Percentiles rank a stretch among this genome's conserved stretches.
phyloP scores from a whole-genome alignment of 75 land plant genomes.

The Picea glauca region DNA sequence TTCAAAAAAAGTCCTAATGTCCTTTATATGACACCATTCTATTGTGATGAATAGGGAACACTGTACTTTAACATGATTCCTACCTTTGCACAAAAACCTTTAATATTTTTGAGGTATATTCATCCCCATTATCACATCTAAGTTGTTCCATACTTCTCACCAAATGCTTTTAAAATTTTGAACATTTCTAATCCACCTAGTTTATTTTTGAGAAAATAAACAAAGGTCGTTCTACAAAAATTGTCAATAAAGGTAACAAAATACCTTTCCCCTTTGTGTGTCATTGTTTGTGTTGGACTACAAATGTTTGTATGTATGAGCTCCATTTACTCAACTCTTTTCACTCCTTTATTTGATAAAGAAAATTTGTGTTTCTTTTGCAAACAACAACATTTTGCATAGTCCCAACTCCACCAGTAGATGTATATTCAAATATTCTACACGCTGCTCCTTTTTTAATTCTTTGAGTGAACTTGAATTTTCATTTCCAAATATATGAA shows the following conservation, averaged over 20 bases:
- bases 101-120: too few species aligned
- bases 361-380: background rate
- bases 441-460: background rate
- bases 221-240: background rate
- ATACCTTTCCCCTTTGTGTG: background rate
- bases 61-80: too few species aligned
- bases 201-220: too few species aligned
- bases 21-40: too few species aligned
- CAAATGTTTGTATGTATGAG: background rate
- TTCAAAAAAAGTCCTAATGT: too few species aligned
- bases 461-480: background rate
- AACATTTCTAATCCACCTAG: too few species aligned
- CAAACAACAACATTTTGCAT: background rate
- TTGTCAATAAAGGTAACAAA: background rate
- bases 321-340: background rate
- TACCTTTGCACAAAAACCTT: too few species aligned
- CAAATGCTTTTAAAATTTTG: too few species aligned
- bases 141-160: too few species aligned
- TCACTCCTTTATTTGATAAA: background rate
- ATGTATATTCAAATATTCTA: background rate
- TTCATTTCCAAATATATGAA: background rate
- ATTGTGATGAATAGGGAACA: too few species aligned
- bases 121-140: too few species aligned
- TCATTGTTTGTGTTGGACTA: background rate
- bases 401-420: background rate